Evolutionary conservation across 176 grass and related monocot species (phyloP), one percentile per base, ranked within the genome.

Genomic region (Musa itinerans): DNA sequence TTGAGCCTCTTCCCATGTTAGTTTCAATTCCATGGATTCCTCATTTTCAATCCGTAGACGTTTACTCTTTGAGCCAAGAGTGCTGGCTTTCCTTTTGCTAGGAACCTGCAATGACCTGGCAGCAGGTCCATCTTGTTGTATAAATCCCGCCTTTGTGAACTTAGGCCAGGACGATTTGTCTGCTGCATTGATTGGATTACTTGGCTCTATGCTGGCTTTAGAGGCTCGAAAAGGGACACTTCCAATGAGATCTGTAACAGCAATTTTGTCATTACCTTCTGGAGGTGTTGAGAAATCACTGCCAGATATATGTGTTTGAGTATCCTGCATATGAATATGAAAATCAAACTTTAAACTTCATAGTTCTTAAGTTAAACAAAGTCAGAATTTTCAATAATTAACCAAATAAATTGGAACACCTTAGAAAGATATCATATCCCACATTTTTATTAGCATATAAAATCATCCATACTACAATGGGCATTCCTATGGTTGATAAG

Each of bases 1-100:
- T 83, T 99, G 95, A 69, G 95, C 95, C 81, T 99, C 95, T 70
- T 99, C 95, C 95, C 95, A 99, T 43, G 90, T 91, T 77, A 99
- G 77, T 80, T 91, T 99, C 88, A 99, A 87, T 68, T 99, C 95
- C 82, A 99, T 89, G 59, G 95, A 91, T 43, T 99, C 95, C 76
- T 99, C 95, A 49, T 77, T 94, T 71, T 99, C 95, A 49, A 99
- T 99, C 34, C 82, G 80, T 69, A 94, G 59, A 29, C 95, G 83
- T 74, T 99, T 94, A 85, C 82, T 86, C 78, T 99, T 99, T 12
- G 81, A 79, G 72, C 84, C 86, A 74, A 91, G 78, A 73, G 76
- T 85, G 78, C 80, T 86, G 77, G 79, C 78, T 87, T 99, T 99
- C 66, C 84, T 91, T 87, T 99, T 99, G 54, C 72, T 75, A 83